Base-by-base conservation (phyloP, 345 rosid genomes). In the Acer campestre region DNA sequence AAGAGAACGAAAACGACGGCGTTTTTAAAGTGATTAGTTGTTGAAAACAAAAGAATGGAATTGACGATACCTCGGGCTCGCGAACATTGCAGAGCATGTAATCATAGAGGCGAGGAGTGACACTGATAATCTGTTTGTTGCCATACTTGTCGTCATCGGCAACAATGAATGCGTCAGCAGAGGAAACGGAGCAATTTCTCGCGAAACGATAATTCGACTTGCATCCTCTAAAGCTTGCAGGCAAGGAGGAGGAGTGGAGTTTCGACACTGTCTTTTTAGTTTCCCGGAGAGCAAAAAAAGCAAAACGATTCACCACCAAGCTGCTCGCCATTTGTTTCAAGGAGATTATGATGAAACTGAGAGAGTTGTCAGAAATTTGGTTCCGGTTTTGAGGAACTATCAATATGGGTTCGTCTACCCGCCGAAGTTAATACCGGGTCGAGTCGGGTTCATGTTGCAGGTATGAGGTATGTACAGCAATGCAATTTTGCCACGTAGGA, bases 51-150 rank as follows among this genome's bases (percentile, higher is more conserved):
- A 59, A 38, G 23, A 59, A 40, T 44, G 13, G 44, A n/a, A 61
- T 42, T 22, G 59, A 66, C 56, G 27, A 18, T 72, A 88, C 99
- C 93, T 83, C 74, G 14, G 92, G 98, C 83, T 95, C 99, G 53
- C 94, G 88, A 71, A 91, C 93, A 71, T 93, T 90, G 85, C 92
- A 84, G 85, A 93, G 96, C 71, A 93, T 79, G 75, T 93, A 95
- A 76, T 90, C 88, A 77, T 93, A 95, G 48, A 92, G 89, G 56
- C 89, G 85, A 85, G 98, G 88, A 67, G 93, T 93, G 83, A 93
- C 82, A 70, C 91, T 90, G 78, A 92, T 91, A 25, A 88, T 89
- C 81, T 95, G 84, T 75, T 95, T 95, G 77, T 86, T 86, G 7
- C 96, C 92, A 77, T 87, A 92, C 78, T 83, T 92, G n/a, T 87